Evolutionary conservation across 169 alveolate species (phyloP).

Genomic region (Prorocentrum cordatum): DNA sequence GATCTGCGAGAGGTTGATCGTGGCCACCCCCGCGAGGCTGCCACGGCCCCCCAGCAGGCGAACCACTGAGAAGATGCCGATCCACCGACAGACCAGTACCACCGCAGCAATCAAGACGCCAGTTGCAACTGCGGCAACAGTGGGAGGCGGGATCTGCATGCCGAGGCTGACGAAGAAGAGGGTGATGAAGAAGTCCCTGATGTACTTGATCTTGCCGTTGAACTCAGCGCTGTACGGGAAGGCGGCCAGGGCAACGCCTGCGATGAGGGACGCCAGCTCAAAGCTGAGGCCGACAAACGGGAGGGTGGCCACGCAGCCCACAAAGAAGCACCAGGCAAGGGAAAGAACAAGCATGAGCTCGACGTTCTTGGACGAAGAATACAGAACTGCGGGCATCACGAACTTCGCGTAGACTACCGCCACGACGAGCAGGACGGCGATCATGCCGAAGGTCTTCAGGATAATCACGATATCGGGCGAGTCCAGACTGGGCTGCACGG

Average conservation of each 20-base stretch:
- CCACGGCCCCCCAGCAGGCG: too few species aligned
- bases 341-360: not conserved
- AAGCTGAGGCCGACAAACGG: not conserved
- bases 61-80: too few species aligned
- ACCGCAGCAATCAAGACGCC: too few species aligned
- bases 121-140: too few species aligned
- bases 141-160: not conserved
- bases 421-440: not conserved
- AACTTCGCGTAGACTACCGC: not conserved
- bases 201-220: not conserved
- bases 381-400: not conserved
- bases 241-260: not conserved
- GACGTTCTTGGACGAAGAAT: not conserved
- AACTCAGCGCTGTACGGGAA: not conserved
- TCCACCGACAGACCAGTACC: too few species aligned
- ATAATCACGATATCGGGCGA: not conserved
- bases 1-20: not conserved
- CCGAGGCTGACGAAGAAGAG: not conserved
- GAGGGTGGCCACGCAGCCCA: not conserved
- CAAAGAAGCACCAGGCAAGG: not conserved
- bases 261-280: not conserved
- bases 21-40: not conserved
- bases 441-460: not conserved
- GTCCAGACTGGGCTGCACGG: not conserved
- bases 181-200: not conserved